A percentile compares a stretch with the other conserved stretches of the same genome.
phyloP scores from a whole-genome alignment of 768 basidiomycete genomes.

The Hypholoma fasciculare region DNA sequence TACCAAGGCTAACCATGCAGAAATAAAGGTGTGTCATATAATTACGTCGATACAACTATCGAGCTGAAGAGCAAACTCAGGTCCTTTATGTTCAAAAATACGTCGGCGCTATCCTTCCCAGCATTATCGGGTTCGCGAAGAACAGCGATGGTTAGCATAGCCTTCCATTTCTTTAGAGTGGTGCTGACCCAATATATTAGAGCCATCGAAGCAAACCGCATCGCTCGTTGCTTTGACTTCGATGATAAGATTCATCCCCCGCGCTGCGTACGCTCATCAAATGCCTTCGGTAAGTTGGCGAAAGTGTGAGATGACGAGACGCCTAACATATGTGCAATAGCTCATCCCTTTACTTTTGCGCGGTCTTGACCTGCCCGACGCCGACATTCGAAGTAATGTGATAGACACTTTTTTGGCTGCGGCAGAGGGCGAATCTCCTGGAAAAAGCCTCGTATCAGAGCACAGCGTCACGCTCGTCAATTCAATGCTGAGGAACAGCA shows the following conservation, averaged over 20 bases:
- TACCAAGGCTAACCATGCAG: conserved; percentile 76
- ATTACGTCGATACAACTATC: neutral
- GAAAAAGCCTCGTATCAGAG: conserved; percentile 53
- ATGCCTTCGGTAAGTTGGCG: conserved; percentile 53
- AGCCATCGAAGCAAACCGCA: conserved; percentile 55
- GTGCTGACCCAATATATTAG: conserved; percentile 29
- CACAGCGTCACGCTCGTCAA: conserved; percentile 73
- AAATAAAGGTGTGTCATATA: conserved; percentile 61
- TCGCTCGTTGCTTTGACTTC: conserved; percentile 84
- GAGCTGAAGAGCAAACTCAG: conserved; percentile 34
- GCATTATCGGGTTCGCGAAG: conserved; percentile 68
- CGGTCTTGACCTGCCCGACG: conserved; percentile 76
- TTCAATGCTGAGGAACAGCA: conserved; percentile 69
- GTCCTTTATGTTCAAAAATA: conserved; percentile 77
- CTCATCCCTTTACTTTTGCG: conserved; percentile 87
- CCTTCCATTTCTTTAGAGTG: neutral
- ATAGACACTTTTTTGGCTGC: conserved; percentile 78
- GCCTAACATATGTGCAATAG: conserved; percentile 37
- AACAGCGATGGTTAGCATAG: conserved; percentile 47
- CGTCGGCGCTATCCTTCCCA: conserved; percentile 70
- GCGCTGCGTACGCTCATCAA: conserved; percentile 67
- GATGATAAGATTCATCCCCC: conserved; percentile 78
- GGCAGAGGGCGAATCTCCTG: conserved; percentile 55
- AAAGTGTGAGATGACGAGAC: neutral
- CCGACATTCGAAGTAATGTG: conserved; percentile 73